A percentile compares a stretch with the other conserved stretches of the same genome.
phyloP scores from a whole-genome alignment of 352 stramenopile genomes.

The Phytopythium mirpurense region DNA sequence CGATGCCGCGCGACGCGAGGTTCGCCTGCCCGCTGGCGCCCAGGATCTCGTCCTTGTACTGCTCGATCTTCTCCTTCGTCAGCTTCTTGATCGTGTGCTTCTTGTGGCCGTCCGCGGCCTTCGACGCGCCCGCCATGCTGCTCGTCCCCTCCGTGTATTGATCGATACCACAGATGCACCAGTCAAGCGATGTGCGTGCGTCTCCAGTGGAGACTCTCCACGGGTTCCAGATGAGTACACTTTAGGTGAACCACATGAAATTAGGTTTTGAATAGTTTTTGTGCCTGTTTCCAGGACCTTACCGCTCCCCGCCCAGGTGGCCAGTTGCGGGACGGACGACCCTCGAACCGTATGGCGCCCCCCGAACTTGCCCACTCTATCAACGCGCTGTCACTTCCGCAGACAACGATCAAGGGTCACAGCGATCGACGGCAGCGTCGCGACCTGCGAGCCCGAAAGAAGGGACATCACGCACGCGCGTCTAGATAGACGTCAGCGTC shows the following conservation, averaged over 20 bases:
- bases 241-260: too few species aligned
- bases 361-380: not conserved
- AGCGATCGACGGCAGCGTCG: not conserved
- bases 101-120: slow-evolving; percentile 2
- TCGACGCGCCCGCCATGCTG: too few species aligned
- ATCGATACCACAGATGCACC: too few species aligned
- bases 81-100: slow-evolving; percentile 88
- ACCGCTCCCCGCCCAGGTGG: slow-evolving; percentile 1
- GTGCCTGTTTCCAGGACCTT: too few species aligned
- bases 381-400: not conserved
- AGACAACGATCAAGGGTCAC: not conserved
- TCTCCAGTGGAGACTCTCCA: too few species aligned
- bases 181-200: too few species aligned
- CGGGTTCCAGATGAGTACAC: too few species aligned
- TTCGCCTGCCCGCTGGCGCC: slow-evolving; percentile 50
- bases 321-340: slow-evolving; percentile 2
- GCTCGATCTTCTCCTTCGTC: slow-evolving; percentile 67
- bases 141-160: too few species aligned
- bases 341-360: not conserved
- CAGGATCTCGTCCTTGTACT: slow-evolving; percentile 42
- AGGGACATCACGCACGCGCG: not conserved
- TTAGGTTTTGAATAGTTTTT: too few species aligned
- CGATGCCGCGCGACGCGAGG: slow-evolving; percentile 67
- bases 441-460: too few species aligned
- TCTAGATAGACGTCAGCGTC: not conserved